Evolutionary conservation across 2,329 filamentous ascomycete genomes (phyloP), one percentile per base, ranked within the genome.

Genomic region (Dryadomyces sulphureus): DNA sequence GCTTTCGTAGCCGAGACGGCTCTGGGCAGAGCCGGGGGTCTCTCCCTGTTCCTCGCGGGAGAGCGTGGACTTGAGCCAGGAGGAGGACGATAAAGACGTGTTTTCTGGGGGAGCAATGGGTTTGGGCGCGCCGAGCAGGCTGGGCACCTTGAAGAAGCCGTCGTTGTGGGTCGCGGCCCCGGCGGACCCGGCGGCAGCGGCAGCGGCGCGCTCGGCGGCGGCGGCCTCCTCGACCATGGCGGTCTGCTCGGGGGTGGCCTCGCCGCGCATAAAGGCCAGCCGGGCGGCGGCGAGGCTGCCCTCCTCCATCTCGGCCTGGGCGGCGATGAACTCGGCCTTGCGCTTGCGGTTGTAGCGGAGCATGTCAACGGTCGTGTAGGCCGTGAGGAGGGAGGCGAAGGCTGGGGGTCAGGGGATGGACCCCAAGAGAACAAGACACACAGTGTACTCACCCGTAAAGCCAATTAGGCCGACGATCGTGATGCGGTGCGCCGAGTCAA

Each of bases 351-450:
- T 79, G 60, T 73, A 72, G 45, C 67, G 64, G 49, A 77, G 65
- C 75, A 79, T 79, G 60, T 79, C 75, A 63, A 66, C 70, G 17
- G 74, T 70, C 32, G 75, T 75, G 64, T 77, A 79, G 50, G 69
- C 62, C 46, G 72, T 77, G 36, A 75, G 65, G 24, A 77, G 63
- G 52, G 68, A 66, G 49, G 73, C 73, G 50, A 78, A 64, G 43
- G 65, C 73, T 77, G 49, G n/a, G n/a, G 4, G 16, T 38, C 16
- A 39, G 45, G n/a, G 20, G 24, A 34, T 17, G 4, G 22, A 30
- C 17, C 5, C 16, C 5, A 19, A 14, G 24, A n/a, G 27, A 9
- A 1, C 19, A 24, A 24, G 41, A 27, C 39, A 35, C 19, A 40
- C n/a, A n/a, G n/a, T n/a, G n/a, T 9, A 59, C 64, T 35, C 67